Evolutionary conservation across 1,139 yeast species (phyloP).

Genomic region (Candida frijolesensis): DNA sequence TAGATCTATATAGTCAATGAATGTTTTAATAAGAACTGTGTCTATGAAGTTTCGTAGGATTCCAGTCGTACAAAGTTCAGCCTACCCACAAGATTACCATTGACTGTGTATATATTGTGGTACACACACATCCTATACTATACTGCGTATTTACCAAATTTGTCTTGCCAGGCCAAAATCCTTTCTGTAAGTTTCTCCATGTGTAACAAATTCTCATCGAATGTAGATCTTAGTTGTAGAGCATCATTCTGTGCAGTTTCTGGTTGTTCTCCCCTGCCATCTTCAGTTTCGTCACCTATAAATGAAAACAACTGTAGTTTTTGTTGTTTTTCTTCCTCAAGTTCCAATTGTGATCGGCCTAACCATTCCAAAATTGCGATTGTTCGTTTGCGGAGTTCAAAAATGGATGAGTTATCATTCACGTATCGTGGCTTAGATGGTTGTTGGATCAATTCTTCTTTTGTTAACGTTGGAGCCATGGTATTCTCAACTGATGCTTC

Average conservation of each 20-base stretch:
- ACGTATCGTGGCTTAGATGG: constrained; percentile 85
- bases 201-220: constrained; percentile 58
- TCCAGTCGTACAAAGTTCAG: too few species aligned
- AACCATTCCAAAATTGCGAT: constrained; percentile 91
- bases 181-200: constrained; percentile 74
- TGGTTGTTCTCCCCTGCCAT: constrained; percentile 58
- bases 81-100: too few species aligned
- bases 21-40: too few species aligned
- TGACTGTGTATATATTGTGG: not conserved
- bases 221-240: constrained; percentile 40
- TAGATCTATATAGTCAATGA: not conserved
- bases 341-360: constrained; percentile 79
- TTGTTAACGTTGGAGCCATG: constrained; percentile 17
- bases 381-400: constrained; percentile 84
- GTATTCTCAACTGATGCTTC: constrained; percentile 5
- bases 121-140: not conserved
- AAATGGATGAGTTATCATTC: constrained; percentile 67
- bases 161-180: constrained; percentile 76
- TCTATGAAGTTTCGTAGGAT: too few species aligned
- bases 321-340: constrained; percentile 67
- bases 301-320: constrained; percentile 49
- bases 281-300: constrained; percentile 9
- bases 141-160: constrained; percentile 56
- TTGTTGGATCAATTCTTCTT: constrained; percentile 53
- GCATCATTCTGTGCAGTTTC: constrained; percentile 34